Base-by-base conservation (phyloP, 106 monocot genomes). In the Agapanthus africanus region DNA sequence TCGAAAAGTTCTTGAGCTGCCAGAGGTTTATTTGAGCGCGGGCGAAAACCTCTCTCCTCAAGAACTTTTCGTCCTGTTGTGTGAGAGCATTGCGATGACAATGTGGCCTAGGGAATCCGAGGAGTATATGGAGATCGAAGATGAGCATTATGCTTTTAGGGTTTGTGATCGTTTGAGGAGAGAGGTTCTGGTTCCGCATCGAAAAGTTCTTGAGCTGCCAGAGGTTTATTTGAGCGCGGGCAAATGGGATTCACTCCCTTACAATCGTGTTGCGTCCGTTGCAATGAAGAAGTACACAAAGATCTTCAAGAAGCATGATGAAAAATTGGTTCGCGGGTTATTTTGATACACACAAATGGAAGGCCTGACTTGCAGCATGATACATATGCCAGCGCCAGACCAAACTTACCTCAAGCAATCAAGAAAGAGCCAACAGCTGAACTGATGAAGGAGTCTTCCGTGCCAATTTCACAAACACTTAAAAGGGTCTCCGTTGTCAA, bases 231-330 rank as follows among this genome's bases (percentile, higher is more conserved):
- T 87, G 54, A 71, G 76, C 60, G 73, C 77, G 18, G 14, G 71
- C n/a, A 52, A 74, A 30, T 91, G 90, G 86, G 68, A 66, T 11
- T 28, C 47, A 38, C 79, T 87, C 30, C 85, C 87, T 2, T 91
- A 91, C 81, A 70, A 79, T 63, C 80, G 90, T 13, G 90, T 91
- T 35, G 87, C 90, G 19, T 91, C 86, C 18, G 90, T 91, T 34
- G 90, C 90, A 76, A 91, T 91, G 90, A 91, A 84, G 69, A 87
- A 67, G 66, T 91, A 87, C 72, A 86, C 78, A 15, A 40, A 80
- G 11, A 54, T 81, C 31, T 91, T 91, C 70, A 13, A 19, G 41
- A 72, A 91, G 63, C 84, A 84, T 54, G 86, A 91, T 63, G 22
- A 23, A 0, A 71, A 79, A 15, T 63, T 86, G 32, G 86, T 91